Conservation (phyloP, 108 stramenopile species). For the Stephanodiscus minutulus region DNA sequence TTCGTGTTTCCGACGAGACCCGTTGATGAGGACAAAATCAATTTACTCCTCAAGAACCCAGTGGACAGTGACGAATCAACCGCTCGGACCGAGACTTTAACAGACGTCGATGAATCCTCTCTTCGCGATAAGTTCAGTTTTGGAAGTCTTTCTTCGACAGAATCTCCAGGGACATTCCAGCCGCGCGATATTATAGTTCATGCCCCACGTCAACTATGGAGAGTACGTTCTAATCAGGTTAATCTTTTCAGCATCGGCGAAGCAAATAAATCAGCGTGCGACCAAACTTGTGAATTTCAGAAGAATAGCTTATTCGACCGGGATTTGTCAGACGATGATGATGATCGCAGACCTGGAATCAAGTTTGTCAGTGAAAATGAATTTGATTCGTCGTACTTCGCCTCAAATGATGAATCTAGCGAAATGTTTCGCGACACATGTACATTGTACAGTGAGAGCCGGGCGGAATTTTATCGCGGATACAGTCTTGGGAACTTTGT, state of each 20-base stretch:
- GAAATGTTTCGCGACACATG: too few relatives aligned
- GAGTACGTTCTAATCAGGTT: neutral
- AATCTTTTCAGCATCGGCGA: neutral
- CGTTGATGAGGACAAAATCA: neutral
- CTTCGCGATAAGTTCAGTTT: slow-evolving; percentile 7
- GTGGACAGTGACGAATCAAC: neutral
- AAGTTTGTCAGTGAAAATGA: neutral
- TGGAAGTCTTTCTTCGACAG: neutral
- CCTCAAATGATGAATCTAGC: too few relatives aligned
- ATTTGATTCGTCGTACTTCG: neutral
- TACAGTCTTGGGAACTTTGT: neutral
- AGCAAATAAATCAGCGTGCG: neutral
- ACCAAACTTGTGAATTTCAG: neutral
- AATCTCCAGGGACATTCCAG: neutral
- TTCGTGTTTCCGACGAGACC: neutral
- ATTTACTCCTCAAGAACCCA: neutral
- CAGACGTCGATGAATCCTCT: slow-evolving; percentile 2
- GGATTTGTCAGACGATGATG: neutral
- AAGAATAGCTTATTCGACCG: slow-evolving; percentile 3
- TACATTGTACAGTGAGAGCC: neutral
- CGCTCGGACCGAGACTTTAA: neutral
- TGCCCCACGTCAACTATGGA: neutral
- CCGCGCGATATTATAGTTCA: neutral
- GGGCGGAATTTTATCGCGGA: slow-evolving; percentile 1
- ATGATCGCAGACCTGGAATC: neutral